Evolutionary conservation across 179 eudicot genomes (phyloP).

Genomic region (Pouteria campechiana): DNA sequence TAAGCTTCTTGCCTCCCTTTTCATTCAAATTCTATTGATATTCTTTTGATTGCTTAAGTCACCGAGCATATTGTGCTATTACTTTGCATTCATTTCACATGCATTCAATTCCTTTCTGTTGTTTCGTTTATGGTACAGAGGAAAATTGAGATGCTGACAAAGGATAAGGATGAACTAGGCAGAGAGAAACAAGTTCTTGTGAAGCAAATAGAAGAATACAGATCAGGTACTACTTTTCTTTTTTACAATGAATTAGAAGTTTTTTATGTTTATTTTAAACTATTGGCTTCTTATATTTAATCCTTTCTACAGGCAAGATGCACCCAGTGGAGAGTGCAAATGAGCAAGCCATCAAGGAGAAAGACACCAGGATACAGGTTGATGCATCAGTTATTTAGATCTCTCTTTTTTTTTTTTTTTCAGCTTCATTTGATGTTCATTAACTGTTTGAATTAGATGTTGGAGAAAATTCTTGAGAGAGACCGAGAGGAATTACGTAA

Average conservation of each 20-base stretch:
- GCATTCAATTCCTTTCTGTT: background rate
- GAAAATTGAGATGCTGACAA: conserved; percentile 19
- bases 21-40: background rate
- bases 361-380: conserved; percentile 67
- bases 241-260: no score
- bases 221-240: conserved; percentile 21
- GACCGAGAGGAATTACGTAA: no score
- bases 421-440: background rate
- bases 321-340: conserved; percentile 26
- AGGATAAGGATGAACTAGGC: conserved; percentile 61
- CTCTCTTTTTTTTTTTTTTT: background rate
- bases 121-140: conserved; percentile 19
- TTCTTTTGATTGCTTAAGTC: no score
- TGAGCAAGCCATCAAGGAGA: conserved; percentile 50
- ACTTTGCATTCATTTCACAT: background rate
- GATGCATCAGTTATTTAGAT: background rate
- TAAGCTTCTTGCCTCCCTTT: background rate
- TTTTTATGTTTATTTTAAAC: no score
- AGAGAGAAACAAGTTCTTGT: conserved; percentile 52
- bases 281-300: no score
- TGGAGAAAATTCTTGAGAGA: no score
- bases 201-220: conserved; percentile 64
- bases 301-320: conserved; percentile 35
- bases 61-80: background rate
- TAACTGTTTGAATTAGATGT: no score